Percentiles rank a stretch among this genome's conserved stretches.
These are phyloP conservation scores for Starmerella bombi DNA, from an alignment of 805 yeast species.

Conservation along the genomic window DNA sequence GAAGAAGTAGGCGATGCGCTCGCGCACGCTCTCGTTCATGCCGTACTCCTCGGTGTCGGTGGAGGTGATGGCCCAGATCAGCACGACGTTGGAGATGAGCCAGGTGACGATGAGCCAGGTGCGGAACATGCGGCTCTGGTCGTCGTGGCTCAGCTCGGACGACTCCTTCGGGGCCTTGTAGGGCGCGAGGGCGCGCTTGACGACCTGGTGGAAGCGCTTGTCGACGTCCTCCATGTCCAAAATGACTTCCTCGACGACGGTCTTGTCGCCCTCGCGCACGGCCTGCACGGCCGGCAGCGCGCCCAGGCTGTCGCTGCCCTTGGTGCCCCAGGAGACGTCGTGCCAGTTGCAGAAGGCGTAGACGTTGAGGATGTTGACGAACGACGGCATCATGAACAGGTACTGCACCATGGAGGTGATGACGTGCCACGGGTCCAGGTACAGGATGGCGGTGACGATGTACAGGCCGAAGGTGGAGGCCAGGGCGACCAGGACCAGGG, in stretches of 20 bases:
- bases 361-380: slow-evolving; percentile 40
- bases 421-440: slow-evolving; percentile 57
- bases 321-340: slow-evolving; percentile 66
- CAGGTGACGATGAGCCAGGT: slow-evolving; percentile 31
- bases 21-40: slow-evolving; percentile 29
- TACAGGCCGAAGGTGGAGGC: slow-evolving; percentile 49
- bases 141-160: slow-evolving; percentile 23
- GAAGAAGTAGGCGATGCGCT: slow-evolving; percentile 29
- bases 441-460: slow-evolving; percentile 44
- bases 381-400: slow-evolving; percentile 28
- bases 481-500: slow-evolving; percentile 47
- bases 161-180: slow-evolving; percentile 30
- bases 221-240: slow-evolving; percentile 41
- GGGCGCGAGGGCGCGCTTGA: slow-evolving; percentile 41
- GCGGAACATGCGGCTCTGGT: slow-evolving; percentile 31
- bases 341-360: slow-evolving; percentile 61
- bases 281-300: slow-evolving; percentile 41
- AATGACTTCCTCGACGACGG: slow-evolving; percentile 41
- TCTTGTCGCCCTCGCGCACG: slow-evolving; percentile 39
- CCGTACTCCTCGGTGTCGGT: slow-evolving; percentile 27
- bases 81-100: slow-evolving; percentile 30
- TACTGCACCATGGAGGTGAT: slow-evolving; percentile 38
- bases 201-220: slow-evolving; percentile 35
- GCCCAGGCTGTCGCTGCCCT: slow-evolving; percentile 43
- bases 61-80: slow-evolving; percentile 30